Conservation (phyloP, 2,329 filamentous ascomycete genomes). For the Celoporthe dispersa region DNA sequence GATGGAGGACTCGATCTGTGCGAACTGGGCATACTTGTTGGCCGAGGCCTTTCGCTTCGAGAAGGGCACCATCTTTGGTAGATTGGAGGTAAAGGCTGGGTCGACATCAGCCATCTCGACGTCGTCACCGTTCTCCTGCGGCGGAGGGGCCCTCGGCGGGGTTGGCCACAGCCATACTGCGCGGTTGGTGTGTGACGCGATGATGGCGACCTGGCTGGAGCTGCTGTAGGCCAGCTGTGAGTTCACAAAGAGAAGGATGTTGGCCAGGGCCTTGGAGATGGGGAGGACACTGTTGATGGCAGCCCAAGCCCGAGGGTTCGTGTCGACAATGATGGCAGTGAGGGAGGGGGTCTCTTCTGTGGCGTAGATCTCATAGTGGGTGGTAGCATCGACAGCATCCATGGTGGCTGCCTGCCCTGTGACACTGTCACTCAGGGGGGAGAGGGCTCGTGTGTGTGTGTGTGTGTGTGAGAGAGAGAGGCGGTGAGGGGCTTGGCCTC, state of each 20-base stretch:
- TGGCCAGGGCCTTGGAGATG: slow-evolving; percentile 81
- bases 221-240: slow-evolving; percentile 94
- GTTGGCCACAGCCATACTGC: slow-evolving; percentile 88
- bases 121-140: slow-evolving; percentile 44
- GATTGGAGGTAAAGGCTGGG: slow-evolving; percentile 36
- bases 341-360: slow-evolving; percentile 73
- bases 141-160: slow-evolving; percentile 37
- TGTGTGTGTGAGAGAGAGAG: not conserved
- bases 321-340: slow-evolving; percentile 89
- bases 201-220: slow-evolving; percentile 87
- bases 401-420: slow-evolving; percentile 43
- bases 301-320: slow-evolving; percentile 90
- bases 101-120: slow-evolving; percentile 58
- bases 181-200: slow-evolving; percentile 86
- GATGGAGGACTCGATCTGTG: slow-evolving; percentile 81
- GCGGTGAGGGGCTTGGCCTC: not conserved
- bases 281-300: slow-evolving; percentile 75
- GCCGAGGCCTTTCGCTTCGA: slow-evolving; percentile 48
- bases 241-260: slow-evolving; percentile 95
- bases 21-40: slow-evolving; percentile 94
- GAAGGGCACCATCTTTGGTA: slow-evolving; percentile 26
- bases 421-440: slow-evolving; percentile 15
- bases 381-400: slow-evolving; percentile 62
- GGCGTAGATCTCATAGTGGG: slow-evolving; percentile 61
- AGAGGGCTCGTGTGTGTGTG: not conserved